Conservation (phyloP, 495 filamentous ascomycete species). For the Podospora conica region DNA sequence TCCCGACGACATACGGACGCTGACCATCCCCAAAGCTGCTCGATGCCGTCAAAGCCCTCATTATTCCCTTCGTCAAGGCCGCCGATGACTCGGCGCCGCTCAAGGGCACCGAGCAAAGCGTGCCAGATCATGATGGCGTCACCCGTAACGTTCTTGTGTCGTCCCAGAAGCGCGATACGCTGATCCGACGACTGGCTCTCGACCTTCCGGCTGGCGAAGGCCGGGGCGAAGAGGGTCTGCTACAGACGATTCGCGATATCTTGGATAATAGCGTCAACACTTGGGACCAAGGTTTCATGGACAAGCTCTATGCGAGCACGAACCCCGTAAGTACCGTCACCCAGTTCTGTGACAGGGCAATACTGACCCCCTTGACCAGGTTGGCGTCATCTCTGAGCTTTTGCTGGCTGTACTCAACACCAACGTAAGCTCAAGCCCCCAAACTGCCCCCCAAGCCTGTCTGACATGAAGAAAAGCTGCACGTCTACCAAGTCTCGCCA, state of each 20-base stretch:
- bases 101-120: slow-evolving; percentile 47
- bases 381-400: slow-evolving; percentile 76
- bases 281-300: slow-evolving; percentile 92
- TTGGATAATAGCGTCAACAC: slow-evolving; percentile 87
- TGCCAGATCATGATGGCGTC: slow-evolving; percentile 38
- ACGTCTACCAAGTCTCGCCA: slow-evolving; percentile 87
- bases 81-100: slow-evolving; percentile 59
- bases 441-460: background rate
- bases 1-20: background rate
- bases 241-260: slow-evolving; percentile 57
- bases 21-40: slow-evolving; percentile 50
- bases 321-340: slow-evolving; percentile 57
- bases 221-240: slow-evolving; percentile 63
- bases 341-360: background rate
- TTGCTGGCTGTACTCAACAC: slow-evolving; percentile 81
- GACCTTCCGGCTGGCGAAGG: slow-evolving; percentile 57
- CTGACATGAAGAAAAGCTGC: slow-evolving; percentile 39
- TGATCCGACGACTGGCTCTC: slow-evolving; percentile 58
- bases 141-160: slow-evolving; percentile 61
- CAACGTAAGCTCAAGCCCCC: slow-evolving; percentile 66
- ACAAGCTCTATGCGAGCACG: slow-evolving; percentile 83
- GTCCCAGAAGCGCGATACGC: slow-evolving; percentile 61
- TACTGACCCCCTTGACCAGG: slow-evolving; percentile 30
- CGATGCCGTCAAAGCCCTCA: slow-evolving; percentile 61
- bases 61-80: slow-evolving; percentile 70